Base-by-base conservation (phyloP, 495 filamentous ascomycete species). In the Zalerion maritima region DNA sequence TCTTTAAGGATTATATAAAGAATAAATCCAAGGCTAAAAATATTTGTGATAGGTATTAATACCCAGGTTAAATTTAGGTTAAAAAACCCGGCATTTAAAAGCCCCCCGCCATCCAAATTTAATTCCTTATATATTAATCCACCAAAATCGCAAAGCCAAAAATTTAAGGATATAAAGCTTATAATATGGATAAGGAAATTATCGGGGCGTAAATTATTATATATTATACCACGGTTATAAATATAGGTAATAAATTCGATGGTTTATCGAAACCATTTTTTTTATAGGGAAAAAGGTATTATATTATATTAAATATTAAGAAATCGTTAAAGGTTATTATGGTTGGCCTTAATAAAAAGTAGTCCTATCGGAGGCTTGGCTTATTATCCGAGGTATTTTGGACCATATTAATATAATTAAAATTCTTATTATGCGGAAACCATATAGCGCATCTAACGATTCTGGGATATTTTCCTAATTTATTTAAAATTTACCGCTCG, bases 121-220 rank as follows among this genome's bases (percentile, higher is more conserved):
- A 32, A 22, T 13, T 32, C 21, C 6, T 15, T 10, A 24, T 22
- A 32, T n/a, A 15, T 15, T 24, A 22, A 32, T 6, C 21, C 21
- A 13, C 30, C 30, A 24, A 32, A 32, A 22, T 32, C 30, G 14
- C 30, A 32, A 24, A 32, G 30, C 30, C 18, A 32, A 22, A 32
- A 22, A 32, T 32, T 22, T 15, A 32, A 24, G 14, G 30, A 32
- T 14, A 14, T 24, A 12, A 13, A 15, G 12, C 13, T 24, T 22
- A 22, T 12, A 5, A 13, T 22, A 24, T 32, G 30, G 21, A 32
- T 22, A 5, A 32, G 21, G 30, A 32, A 32, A 23, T 32, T 32
- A 12, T 32, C 30, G 15, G 30, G 30, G 14, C 30, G 30, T 5
- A 32, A 14, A 15, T 32, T 22, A 14, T 12, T 7, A 21, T 32